These are phyloP conservation scores for Candida mattraensis DNA, from an alignment of 805 yeast genomes.

Conservation along the genomic window DNA sequence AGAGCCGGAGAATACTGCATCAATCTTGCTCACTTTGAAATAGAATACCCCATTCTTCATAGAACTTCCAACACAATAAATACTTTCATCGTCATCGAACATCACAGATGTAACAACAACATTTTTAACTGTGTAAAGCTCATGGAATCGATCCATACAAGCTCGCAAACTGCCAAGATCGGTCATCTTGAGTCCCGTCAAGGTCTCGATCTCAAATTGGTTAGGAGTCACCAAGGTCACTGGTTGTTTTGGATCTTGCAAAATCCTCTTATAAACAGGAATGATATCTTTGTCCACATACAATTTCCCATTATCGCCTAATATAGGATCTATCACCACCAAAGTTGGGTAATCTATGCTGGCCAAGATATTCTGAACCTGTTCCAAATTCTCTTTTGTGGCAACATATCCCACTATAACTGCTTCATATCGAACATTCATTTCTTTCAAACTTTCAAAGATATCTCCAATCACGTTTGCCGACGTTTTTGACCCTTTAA, in stretches of 20 bases:
- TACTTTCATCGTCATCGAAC: slow-evolving; percentile 24
- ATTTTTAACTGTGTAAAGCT: slow-evolving; percentile 44
- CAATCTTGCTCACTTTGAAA: slow-evolving; percentile 46
- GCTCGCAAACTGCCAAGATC: slow-evolving; percentile 37
- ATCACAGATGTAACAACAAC: slow-evolving; percentile 61
- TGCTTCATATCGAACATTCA: slow-evolving; percentile 56
- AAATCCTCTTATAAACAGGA: slow-evolving; percentile 49
- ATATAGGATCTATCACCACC: slow-evolving; percentile 85
- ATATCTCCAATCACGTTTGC: slow-evolving; percentile 48
- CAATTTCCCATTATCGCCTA: slow-evolving; percentile 85
- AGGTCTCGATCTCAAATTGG: slow-evolving; percentile 68
- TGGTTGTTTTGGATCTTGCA: slow-evolving; percentile 34
- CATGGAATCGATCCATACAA: slow-evolving; percentile 44
- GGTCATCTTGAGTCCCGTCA: slow-evolving; percentile 47
- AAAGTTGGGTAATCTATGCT: slow-evolving; percentile 32
- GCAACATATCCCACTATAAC: slow-evolving; percentile 83
- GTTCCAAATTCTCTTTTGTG: slow-evolving; percentile 51
- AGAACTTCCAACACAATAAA: slow-evolving; percentile 45
- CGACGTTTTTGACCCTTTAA: slow-evolving; percentile 56
- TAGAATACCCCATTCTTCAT: slow-evolving; percentile 28
- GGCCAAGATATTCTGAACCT: slow-evolving; percentile 38
- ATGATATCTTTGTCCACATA: slow-evolving; percentile 67
- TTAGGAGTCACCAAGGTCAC: slow-evolving; percentile 66
- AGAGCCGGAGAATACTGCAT: slow-evolving; percentile 68
- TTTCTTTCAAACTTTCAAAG: slow-evolving; percentile 53